phyloP scores from a whole-genome alignment of 2,329 filamentous ascomycete species.

The Paecilomyces sp. region DNA sequence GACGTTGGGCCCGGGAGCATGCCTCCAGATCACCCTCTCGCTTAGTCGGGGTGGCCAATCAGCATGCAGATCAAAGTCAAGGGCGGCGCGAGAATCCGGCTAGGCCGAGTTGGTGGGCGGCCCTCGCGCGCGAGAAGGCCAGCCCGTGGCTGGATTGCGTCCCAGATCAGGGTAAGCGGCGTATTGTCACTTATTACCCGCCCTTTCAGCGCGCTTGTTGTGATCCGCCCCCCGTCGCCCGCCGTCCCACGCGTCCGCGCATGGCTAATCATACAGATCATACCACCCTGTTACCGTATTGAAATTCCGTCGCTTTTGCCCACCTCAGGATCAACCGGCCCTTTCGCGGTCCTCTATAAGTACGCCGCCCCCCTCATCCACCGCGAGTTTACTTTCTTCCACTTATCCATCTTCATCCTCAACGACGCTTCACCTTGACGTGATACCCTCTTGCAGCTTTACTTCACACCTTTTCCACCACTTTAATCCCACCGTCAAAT shows the following conservation, averaged over 20 bases:
- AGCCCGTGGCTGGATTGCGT: background rate
- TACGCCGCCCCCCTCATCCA: conserved; percentile 33
- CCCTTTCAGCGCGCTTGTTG: conserved; percentile 14
- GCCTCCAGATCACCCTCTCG: conserved; percentile 41
- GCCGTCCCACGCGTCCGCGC: conserved; percentile 14
- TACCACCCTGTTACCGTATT: conserved; percentile 34
- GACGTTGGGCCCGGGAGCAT: conserved; percentile 34
- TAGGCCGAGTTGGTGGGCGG: conserved; percentile 8
- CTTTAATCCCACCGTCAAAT: conserved; percentile 10
- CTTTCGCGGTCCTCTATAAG: conserved; percentile 39
- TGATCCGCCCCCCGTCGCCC: conserved; percentile 6
- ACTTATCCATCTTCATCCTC: conserved; percentile 16
- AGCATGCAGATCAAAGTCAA: conserved; percentile 24
- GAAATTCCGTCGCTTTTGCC: conserved; percentile 39
- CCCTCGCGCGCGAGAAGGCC: conserved; percentile 3
- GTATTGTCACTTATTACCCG: conserved; percentile 15
- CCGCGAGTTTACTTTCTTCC: conserved; percentile 24
- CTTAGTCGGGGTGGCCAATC: conserved; percentile 36
- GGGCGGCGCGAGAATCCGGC: conserved; percentile 1
- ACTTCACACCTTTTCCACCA: conserved; percentile 13
- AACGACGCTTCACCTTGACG: conserved; percentile 10
- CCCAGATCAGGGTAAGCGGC: conserved; percentile 21
- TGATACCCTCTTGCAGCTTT: conserved; percentile 1
- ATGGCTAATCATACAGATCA: conserved; percentile 40
- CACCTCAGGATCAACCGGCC: conserved; percentile 37